These are phyloP conservation scores for Ajuga chamaepitys DNA, from an alignment of 257 asterid species.

Conservation along the genomic window DNA sequence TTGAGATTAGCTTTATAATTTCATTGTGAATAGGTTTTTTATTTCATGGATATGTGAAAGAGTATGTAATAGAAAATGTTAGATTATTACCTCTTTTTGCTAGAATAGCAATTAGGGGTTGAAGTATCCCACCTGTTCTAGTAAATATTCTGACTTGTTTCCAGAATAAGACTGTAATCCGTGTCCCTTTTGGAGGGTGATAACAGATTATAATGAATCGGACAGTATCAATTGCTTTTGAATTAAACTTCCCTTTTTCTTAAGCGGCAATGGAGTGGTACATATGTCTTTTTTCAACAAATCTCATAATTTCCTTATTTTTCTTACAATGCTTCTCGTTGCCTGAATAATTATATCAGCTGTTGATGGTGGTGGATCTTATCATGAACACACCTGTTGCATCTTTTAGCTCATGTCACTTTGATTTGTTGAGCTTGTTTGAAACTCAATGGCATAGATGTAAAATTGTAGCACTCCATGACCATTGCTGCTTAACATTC, in stretches of 20 bases:
- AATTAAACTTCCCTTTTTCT: neutral
- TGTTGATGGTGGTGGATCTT: too few relatives aligned
- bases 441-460: neutral
- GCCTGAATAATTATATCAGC: neutral
- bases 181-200: neutral
- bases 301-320: neutral
- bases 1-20: too few relatives aligned
- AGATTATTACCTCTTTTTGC: too few relatives aligned
- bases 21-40: too few relatives aligned
- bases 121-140: neutral
- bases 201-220: too few relatives aligned
- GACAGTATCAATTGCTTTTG: neutral
- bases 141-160: neutral
- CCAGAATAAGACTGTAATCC: neutral
- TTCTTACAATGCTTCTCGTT: neutral
- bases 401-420: neutral
- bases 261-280: neutral
- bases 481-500: neutral
- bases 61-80: too few relatives aligned
- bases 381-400: neutral
- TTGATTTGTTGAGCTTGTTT: neutral
- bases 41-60: too few relatives aligned
- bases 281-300: neutral
- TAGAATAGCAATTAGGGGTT: neutral
- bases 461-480: neutral